Percentiles rank a stretch among this genome's conserved stretches.
phyloP scores from a whole-genome alignment of 1,139 yeast genomes.

The Pichia sp. region DNA sequence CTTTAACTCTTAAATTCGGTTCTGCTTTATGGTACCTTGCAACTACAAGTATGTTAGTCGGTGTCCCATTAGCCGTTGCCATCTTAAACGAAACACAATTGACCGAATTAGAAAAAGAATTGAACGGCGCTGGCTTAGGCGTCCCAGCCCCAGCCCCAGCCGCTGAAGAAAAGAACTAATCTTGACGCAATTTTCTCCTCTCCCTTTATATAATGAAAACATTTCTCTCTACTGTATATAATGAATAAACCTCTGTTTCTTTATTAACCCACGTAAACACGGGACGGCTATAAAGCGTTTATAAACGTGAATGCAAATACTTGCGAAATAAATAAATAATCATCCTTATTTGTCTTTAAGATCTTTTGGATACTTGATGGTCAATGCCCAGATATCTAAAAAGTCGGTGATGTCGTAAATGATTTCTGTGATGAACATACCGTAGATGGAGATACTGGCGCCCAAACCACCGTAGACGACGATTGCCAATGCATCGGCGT shows the following conservation, averaged over 20 bases:
- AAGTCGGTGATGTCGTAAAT: conserved; percentile 79
- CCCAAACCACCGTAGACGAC: conserved; percentile 77
- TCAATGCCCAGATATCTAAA: conserved; percentile 81
- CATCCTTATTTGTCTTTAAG: conserved; percentile 4
- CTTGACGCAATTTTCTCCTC: not conserved
- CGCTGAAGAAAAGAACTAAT: conserved; percentile 14
- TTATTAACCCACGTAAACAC: conserved; percentile 3
- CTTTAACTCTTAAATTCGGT: conserved; percentile 62
- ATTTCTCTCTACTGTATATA: conserved; percentile 7
- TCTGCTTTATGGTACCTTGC: conserved; percentile 81
- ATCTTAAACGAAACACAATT: conserved; percentile 91
- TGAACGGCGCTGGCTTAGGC: conserved; percentile 75
- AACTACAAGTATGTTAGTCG: conserved; percentile 80
- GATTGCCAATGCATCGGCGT: conserved; percentile 41
- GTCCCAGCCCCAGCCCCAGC: conserved; percentile 61
- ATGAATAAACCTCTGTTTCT: conserved; percentile 8
- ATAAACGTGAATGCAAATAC: not conserved
- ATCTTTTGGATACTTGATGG: conserved; percentile 67
- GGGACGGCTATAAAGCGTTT: no score
- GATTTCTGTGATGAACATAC: conserved; percentile 77
- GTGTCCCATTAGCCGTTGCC: conserved; percentile 90
- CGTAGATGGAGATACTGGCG: conserved; percentile 70
- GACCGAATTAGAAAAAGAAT: conserved; percentile 89
- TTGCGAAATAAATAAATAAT: not conserved
- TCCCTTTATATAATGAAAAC: conserved; percentile 1